Evolutionary conservation across 2,329 filamentous ascomycete genomes (phyloP).

Genomic region (Aureobasidium sp.): DNA sequence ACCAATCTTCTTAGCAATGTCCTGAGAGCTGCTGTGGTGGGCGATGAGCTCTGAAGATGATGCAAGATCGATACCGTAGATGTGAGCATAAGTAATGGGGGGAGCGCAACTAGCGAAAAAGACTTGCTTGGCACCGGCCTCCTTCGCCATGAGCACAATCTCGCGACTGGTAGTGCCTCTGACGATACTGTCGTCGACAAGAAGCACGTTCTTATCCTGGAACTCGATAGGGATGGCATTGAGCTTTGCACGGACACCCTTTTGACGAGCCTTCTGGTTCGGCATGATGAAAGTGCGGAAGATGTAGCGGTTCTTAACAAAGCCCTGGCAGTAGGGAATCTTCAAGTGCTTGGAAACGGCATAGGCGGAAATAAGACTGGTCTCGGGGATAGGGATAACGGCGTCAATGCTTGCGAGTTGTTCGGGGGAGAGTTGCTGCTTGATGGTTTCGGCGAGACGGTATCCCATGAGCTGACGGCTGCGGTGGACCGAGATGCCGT

Average conservation of each 20-base stretch:
- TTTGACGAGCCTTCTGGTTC: constrained; percentile 70
- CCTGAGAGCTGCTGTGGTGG: constrained; percentile 54
- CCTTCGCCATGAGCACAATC: constrained; percentile 76
- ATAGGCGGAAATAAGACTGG: constrained; percentile 72
- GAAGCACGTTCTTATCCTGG: constrained; percentile 66
- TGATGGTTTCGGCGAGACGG: constrained; percentile 68
- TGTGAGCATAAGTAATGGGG: constrained; percentile 74
- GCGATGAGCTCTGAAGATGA: constrained; percentile 66
- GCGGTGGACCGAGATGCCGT: constrained; percentile 80
- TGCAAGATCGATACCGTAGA: constrained; percentile 75
- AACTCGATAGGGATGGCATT: constrained; percentile 84
- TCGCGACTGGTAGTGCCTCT: constrained; percentile 75
- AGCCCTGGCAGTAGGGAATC: constrained; percentile 72
- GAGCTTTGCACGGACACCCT: constrained; percentile 83
- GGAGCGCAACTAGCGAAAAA: constrained; percentile 79
- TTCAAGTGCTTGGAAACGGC: constrained; percentile 66
- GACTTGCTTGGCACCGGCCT: constrained; percentile 74
- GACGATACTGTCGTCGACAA: constrained; percentile 88
- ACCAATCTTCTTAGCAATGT: constrained; percentile 61
- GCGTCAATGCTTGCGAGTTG: constrained; percentile 70
- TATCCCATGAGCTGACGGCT: constrained; percentile 82
- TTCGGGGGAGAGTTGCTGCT: constrained; percentile 59
- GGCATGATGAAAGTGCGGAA: constrained; percentile 86
- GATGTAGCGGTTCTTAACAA: constrained; percentile 86
- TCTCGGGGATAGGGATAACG: constrained; percentile 79